Evolutionary conservation across 2,329 filamentous ascomycete species (phyloP).

Genomic region (Zymoseptoria crescenta): DNA sequence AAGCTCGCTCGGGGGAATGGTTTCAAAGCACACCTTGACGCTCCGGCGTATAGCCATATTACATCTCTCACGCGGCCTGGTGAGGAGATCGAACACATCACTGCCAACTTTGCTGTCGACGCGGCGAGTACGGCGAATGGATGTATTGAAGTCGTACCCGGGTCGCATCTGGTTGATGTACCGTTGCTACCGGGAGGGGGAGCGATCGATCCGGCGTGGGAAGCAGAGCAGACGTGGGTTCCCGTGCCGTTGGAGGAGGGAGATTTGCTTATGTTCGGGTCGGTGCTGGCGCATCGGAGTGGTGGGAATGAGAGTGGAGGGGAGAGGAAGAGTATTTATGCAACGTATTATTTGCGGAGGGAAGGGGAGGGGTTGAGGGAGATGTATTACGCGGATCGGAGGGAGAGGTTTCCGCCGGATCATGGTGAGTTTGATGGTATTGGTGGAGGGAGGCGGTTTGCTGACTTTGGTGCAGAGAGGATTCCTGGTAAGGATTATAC

Average conservation of each 20-base stretch:
- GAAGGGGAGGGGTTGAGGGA: slow-evolving; percentile 37
- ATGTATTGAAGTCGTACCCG: slow-evolving; percentile 35
- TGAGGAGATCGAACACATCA: slow-evolving; percentile 33
- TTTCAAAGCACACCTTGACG: slow-evolving; percentile 36
- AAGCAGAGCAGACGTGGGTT: slow-evolving; percentile 29
- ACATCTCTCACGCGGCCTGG: slow-evolving; percentile 10
- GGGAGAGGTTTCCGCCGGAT: slow-evolving; percentile 35
- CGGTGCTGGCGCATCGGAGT: slow-evolving; percentile 35
- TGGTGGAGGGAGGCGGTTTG: background rate
- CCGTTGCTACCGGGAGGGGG: slow-evolving; percentile 27
- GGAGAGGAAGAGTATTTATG: slow-evolving; percentile 35
- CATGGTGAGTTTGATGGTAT: slow-evolving; percentile 22
- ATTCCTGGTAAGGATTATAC: slow-evolving; percentile 19
- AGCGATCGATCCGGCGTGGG: slow-evolving; percentile 32
- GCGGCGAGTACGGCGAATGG: slow-evolving; percentile 32
- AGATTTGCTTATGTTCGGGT: slow-evolving; percentile 34
- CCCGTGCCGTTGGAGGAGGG: slow-evolving; percentile 31
- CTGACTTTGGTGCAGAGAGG: slow-evolving; percentile 12
- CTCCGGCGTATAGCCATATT: slow-evolving; percentile 37
- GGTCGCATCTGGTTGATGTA: slow-evolving; percentile 32
- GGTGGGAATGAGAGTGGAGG: slow-evolving; percentile 30
- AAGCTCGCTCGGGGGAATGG: slow-evolving; percentile 37
- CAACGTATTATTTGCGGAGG: slow-evolving; percentile 35
- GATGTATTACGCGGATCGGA: slow-evolving; percentile 36
- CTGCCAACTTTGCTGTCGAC: slow-evolving; percentile 35